Conservation (phyloP, 2,329 filamentous ascomycete genomes). For the Fusarium compactum region DNA sequence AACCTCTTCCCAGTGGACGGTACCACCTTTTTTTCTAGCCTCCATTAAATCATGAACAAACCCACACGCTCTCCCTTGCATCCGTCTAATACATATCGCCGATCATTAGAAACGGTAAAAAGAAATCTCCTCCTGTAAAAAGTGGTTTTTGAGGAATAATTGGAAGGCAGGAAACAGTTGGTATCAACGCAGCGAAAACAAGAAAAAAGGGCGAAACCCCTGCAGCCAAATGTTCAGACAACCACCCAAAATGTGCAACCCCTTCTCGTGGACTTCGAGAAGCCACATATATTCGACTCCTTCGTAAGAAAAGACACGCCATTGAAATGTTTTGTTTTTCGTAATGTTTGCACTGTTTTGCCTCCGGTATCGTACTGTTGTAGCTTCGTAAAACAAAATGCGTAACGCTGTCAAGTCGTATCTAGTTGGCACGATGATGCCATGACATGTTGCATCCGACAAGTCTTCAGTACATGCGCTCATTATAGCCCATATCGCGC, state of each 20-base stretch:
- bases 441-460: constrained; percentile 6
- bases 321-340: constrained; percentile 26
- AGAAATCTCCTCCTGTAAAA: constrained; percentile 29
- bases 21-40: constrained; percentile 27
- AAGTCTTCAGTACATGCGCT: constrained; percentile 58
- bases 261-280: constrained; percentile 20
- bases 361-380: constrained; percentile 41
- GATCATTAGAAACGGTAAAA: constrained; percentile 35
- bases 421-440: constrained; percentile 13
- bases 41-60: constrained; percentile 29
- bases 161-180: constrained; percentile 27
- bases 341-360: constrained; percentile 38
- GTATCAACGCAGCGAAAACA: constrained; percentile 37
- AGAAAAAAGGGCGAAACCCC: constrained; percentile 30
- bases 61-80: constrained; percentile 40
- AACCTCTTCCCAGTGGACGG: constrained; percentile 15
- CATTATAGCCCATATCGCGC: constrained; percentile 57
- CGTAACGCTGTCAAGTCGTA: constrained; percentile 16
- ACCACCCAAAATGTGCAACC: constrained; percentile 37
- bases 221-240: constrained; percentile 43
- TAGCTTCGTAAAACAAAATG: constrained; percentile 22
- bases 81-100: constrained; percentile 26
- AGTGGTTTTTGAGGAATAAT: constrained; percentile 2
- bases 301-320: constrained; percentile 24
- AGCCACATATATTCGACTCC: constrained; percentile 35